Percentiles rank a stretch among this genome's conserved stretches.
Conservation (phyloP, 2,329 filamentous ascomycete species). For the Diplodia seriata region DNA sequence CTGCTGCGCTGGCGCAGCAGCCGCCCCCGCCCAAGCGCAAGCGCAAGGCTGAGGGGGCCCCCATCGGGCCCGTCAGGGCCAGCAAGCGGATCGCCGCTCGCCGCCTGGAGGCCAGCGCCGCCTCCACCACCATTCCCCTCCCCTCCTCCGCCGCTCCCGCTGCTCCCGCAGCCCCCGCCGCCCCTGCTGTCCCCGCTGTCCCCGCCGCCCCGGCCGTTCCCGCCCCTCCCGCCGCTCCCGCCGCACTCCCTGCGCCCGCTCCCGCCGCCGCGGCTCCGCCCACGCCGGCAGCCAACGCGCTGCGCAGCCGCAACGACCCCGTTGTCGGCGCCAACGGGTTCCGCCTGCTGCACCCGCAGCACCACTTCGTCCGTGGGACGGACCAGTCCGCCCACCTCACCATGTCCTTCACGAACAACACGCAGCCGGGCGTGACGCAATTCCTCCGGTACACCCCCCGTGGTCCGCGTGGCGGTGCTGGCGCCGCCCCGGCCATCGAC, state of each 20-base stretch:
- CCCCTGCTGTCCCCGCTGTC: neutral
- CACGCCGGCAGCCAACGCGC: neutral
- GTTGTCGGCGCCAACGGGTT: conserved; percentile 18
- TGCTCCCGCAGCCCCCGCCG: neutral
- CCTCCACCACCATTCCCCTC: neutral
- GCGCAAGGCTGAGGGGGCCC: neutral
- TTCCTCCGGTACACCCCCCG: neutral
- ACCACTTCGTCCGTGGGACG: neutral
- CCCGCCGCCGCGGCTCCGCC: neutral
- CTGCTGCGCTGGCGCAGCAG: neutral
- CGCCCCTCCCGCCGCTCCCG: too few relatives aligned
- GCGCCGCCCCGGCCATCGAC: neutral
- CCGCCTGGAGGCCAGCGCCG: neutral
- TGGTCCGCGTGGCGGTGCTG: neutral
- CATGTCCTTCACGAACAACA: neutral
- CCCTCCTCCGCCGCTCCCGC: neutral
- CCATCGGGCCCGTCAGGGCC: neutral
- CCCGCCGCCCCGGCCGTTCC: too few relatives aligned
- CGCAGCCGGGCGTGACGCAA: neutral
- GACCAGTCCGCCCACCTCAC: conserved; percentile 10
- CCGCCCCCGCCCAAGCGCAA: neutral
- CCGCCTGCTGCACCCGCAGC: conserved; percentile 18
- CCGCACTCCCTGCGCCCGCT: neutral
- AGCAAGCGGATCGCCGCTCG: neutral
- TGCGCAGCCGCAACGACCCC: neutral